These are phyloP conservation scores for Candida khao-thaluensis DNA, from an alignment of 805 yeast species.

Conservation along the genomic window DNA sequence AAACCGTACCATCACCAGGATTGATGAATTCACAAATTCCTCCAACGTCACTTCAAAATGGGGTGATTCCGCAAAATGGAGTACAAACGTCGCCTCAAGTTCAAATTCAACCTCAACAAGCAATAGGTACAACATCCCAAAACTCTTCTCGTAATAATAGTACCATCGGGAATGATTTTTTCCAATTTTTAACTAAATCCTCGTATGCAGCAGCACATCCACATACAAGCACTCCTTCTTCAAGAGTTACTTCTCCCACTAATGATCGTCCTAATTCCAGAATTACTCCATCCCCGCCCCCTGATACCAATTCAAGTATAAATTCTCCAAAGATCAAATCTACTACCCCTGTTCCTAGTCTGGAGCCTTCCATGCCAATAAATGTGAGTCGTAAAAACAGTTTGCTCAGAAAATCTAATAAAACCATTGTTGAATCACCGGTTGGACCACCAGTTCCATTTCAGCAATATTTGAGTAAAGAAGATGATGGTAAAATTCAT, in stretches of 20 bases:
- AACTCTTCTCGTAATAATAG: conserved; percentile 14
- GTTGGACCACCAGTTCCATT: conserved; percentile 71
- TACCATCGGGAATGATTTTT: conserved; percentile 12
- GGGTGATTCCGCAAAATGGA: not conserved
- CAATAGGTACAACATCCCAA: conserved; percentile 2
- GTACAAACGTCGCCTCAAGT: conserved; percentile 4
- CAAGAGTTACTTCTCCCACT: conserved; percentile 14
- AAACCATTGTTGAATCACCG: conserved; percentile 56
- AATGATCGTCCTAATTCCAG: conserved; percentile 7
- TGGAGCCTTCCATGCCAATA: conserved; percentile 20
- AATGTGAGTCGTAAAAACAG: conserved; percentile 17
- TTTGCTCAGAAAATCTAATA: conserved; percentile 34
- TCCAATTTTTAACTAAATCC: conserved; percentile 13
- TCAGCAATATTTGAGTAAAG: conserved; percentile 63
- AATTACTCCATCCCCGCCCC: conserved; percentile 21
- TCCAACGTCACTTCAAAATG: not conserved
- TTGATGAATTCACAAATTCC: too few species aligned
- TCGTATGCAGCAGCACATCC: not conserved
- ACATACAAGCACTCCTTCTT: conserved; percentile 9
- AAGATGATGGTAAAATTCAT: conserved; percentile 85
- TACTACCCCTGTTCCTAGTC: conserved; percentile 2
- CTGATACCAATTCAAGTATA: conserved; percentile 8
- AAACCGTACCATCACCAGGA: too few species aligned
- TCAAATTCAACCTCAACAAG: conserved; percentile 6
- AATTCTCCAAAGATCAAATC: conserved; percentile 3